A percentile compares a stretch with the other conserved stretches of the same genome.
phyloP scores from a whole-genome alignment of 2,329 filamentous ascomycete species.

The Neoascochyta sp. region DNA sequence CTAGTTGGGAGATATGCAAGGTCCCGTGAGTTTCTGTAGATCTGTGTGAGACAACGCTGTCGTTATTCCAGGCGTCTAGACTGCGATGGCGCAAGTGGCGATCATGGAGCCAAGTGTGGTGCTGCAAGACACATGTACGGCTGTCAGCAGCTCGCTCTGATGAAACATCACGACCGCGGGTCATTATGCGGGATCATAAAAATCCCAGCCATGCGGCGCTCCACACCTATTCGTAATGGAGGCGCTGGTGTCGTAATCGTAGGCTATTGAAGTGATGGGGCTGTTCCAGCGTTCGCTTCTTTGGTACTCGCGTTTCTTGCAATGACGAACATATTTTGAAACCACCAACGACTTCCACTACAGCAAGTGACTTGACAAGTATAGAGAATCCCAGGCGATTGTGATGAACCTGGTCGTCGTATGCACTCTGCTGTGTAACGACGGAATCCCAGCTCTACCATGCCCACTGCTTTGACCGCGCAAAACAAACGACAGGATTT shows the following conservation, averaged over 20 bases:
- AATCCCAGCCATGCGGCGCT: too few species aligned
- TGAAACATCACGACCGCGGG: too few species aligned
- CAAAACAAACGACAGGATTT: conserved; percentile 14
- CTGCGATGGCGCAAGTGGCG: too few species aligned
- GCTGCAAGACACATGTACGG: too few species aligned
- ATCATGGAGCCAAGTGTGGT: too few species aligned
- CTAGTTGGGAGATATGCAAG: conserved; percentile 1
- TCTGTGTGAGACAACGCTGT: conserved; percentile 4
- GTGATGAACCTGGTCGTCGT: conserved; percentile 14
- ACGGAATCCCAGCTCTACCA: conserved; percentile 4
- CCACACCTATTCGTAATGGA: too few species aligned
- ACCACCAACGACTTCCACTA: conserved; percentile 11
- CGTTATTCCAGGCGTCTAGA: too few species aligned
- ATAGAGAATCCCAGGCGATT: conserved; percentile 16
- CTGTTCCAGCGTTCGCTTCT: conserved; percentile 1
- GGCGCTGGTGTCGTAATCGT: too few species aligned
- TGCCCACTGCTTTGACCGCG: conserved; percentile 6
- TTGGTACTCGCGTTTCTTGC: conserved; percentile 3
- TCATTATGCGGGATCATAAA: too few species aligned
- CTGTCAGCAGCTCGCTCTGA: too few species aligned
- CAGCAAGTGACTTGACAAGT: conserved; percentile 14
- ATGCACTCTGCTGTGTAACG: conserved; percentile 21
- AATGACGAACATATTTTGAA: conserved; percentile 2
- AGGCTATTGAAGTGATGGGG: too few species aligned
- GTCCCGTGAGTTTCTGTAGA: conserved; percentile 1